phyloP scores from a whole-genome alignment of 139 green algal genomes.

The Klebsormidium nitens region DNA sequence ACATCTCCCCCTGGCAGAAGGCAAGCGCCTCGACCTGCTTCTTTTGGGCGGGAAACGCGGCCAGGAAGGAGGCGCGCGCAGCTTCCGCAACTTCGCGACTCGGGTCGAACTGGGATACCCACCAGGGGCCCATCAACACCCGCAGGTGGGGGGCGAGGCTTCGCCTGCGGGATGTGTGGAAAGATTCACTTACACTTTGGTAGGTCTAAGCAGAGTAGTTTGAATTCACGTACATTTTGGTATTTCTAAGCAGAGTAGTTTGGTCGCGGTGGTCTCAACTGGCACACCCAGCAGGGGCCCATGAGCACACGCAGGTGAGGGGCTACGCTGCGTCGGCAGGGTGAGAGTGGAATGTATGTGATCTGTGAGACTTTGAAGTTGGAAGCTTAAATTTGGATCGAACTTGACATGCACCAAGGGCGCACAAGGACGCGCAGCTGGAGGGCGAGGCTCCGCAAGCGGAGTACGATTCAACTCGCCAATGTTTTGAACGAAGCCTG shows the following conservation, averaged over 20 bases:
- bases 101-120: slow-evolving; percentile 59
- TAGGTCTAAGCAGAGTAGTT: neutral
- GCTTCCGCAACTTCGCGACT: slow-evolving; percentile 55
- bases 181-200: neutral
- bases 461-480: too few relatives aligned
- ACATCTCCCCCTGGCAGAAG: slow-evolving; percentile 28
- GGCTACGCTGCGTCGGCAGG: neutral
- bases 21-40: slow-evolving; percentile 54
- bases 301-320: neutral
- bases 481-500: too few relatives aligned
- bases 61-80: slow-evolving; percentile 47
- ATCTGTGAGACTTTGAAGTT: too few relatives aligned
- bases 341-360: too few relatives aligned
- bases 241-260: too few relatives aligned
- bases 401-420: too few relatives aligned
- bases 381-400: too few relatives aligned
- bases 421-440: too few relatives aligned
- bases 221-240: too few relatives aligned
- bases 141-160: slow-evolving; percentile 52
- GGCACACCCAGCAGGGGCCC: too few relatives aligned
- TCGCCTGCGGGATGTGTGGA: slow-evolving; percentile 28
- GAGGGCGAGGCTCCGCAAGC: too few relatives aligned
- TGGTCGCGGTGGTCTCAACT: too few relatives aligned
- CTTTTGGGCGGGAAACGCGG: slow-evolving; percentile 54
- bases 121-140: slow-evolving; percentile 59